Conservation (phyloP, 2,329 filamentous ascomycete species). For the Cordyceps cicadae region DNA sequence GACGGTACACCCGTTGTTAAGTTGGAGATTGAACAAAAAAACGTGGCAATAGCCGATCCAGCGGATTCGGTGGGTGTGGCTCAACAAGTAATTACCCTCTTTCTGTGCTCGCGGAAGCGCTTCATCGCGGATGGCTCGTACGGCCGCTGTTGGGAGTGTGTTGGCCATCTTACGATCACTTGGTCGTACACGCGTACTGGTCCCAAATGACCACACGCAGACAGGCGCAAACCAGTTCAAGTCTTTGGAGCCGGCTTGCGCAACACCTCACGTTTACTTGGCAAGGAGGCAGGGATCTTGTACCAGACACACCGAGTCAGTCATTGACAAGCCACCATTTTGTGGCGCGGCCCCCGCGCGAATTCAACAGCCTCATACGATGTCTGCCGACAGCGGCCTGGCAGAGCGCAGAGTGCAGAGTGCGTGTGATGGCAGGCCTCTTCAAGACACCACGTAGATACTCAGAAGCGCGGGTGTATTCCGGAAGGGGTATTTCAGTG, state of each 20-base stretch:
- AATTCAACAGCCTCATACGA: background rate
- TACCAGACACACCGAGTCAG: background rate
- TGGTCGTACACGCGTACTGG: background rate
- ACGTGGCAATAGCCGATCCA: constrained; percentile 4
- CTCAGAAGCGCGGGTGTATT: background rate
- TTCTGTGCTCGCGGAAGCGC: background rate
- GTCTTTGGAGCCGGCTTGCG: background rate
- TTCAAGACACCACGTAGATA: background rate
- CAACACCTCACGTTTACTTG: too few species aligned
- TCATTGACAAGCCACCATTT: constrained; percentile 4
- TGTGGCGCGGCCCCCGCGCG: constrained; percentile 4
- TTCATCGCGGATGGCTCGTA: background rate
- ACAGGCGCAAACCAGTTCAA: background rate
- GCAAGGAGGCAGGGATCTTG: background rate
- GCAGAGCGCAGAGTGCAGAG: too few species aligned
- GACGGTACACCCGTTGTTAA: background rate
- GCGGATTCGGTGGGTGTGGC: background rate
- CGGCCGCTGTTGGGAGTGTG: background rate
- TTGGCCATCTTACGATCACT: background rate
- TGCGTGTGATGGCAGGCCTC: background rate
- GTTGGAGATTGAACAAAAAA: constrained; percentile 8
- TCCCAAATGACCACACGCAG: background rate
- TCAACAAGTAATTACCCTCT: too few species aligned
- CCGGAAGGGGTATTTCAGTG: background rate
- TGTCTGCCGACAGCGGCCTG: background rate